Evolutionary conservation across 2,329 filamentous ascomycete genomes (phyloP).

Genomic region (Pseudogymnoascus sp.): DNA sequence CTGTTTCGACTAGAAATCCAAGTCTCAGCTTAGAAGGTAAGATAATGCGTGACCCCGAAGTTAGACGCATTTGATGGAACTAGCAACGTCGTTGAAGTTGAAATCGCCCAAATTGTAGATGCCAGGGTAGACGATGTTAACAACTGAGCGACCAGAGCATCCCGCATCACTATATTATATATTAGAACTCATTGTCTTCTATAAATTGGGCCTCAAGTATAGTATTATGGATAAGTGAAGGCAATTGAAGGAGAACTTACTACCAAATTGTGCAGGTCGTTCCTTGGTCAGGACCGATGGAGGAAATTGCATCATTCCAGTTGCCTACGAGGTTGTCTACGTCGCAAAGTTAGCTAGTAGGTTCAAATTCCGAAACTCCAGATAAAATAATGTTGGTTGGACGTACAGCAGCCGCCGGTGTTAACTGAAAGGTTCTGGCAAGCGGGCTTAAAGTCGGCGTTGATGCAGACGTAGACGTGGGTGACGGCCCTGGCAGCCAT

Average conservation of each 20-base stretch:
- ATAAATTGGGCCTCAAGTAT: not conserved
- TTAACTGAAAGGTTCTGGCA: not conserved
- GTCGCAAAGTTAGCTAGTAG: not conserved
- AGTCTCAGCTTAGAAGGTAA: not conserved
- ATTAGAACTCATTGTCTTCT: not conserved
- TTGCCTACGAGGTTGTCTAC: not conserved
- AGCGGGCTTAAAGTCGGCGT: not conserved
- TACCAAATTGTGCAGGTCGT: not conserved
- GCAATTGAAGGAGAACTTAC: not conserved
- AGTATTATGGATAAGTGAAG: not conserved
- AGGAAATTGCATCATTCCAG: not conserved
- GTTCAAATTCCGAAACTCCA: not conserved
- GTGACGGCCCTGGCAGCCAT: not conserved
- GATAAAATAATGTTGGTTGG: not conserved
- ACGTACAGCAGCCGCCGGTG: not conserved
- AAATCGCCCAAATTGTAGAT: not conserved
- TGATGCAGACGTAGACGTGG: not conserved
- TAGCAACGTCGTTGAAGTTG: not conserved
- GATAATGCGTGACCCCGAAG: not conserved
- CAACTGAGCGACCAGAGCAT: not conserved
- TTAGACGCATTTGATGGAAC: not conserved
- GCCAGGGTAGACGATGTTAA: not conserved
- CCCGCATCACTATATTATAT: not conserved
- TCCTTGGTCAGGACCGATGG: not conserved
- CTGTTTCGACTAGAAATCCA: not conserved